Evolutionary conservation across 2,329 filamentous ascomycete genomes (phyloP), one percentile per base, ranked within the genome.

Genomic region (Tricladium varicosporioides): DNA sequence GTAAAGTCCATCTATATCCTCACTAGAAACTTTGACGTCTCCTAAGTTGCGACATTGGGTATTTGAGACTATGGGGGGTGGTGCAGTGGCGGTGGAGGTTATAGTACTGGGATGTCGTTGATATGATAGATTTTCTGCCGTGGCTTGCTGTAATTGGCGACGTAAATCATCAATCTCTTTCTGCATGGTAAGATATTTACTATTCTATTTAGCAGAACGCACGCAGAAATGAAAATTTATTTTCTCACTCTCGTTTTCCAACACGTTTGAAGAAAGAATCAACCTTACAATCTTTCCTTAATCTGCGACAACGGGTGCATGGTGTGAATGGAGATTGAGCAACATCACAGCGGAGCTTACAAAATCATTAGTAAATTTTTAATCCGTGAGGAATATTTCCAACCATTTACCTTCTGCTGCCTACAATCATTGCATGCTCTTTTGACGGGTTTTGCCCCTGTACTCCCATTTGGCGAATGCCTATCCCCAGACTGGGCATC

Each of bases 161-260:
- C 77, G 70, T 48, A 81, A 67, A 63, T 80, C 76, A 33, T 78
- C 72, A 40, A 81, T 80, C 64, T 84, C 73, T 72, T 81, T 72
- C 77, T 84, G 77, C 86, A 86, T 78, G 72, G 82, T 75, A 69
- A 84, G 82, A 79, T 87, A 78, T 75, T 84, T 75, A 61, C 83
- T 87, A 16, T 10, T 2, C 33, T 19, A 53, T 19, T 19, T 14
- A 42, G 19, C 7, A 4, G 36, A 31, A 32, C 9, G 4, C n/a
- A 18, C 33, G 11, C 16, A 11, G 11, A 19, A 32, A 31, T 5
- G 27, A 31, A 27, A 7, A 4, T 27, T 27, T 27, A 7, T 27
- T 11, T 32, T 48, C 58, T 51, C 48, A 57, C 58, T 56, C 55
- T 57, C 85, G 78, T 73, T 87, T 87, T 48, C 84, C 85, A 33